phyloP scores from a whole-genome alignment of 352 stramenopile genomes.

The Globisporangium heterothallicum region DNA sequence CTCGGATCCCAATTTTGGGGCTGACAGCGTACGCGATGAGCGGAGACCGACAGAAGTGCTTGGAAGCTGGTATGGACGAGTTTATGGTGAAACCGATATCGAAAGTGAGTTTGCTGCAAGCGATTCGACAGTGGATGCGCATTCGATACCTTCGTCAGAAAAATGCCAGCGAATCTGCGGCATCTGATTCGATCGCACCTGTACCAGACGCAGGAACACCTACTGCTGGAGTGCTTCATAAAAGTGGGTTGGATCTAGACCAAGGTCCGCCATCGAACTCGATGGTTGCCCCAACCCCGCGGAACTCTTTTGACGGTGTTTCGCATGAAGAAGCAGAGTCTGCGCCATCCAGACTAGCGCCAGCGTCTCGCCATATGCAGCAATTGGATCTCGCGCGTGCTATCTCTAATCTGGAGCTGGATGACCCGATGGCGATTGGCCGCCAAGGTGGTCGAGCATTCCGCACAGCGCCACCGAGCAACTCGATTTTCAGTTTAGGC shows the following conservation, averaged over 20 bases:
- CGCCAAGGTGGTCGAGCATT: slow-evolving; percentile 44
- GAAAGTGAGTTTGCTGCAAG: slow-evolving; percentile 54
- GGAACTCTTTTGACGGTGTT: slow-evolving; percentile 14
- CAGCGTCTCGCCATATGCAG: slow-evolving; percentile 71
- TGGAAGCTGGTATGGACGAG: slow-evolving; percentile 66
- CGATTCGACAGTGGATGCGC: slow-evolving; percentile 64
- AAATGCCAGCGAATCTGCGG: slow-evolving; percentile 15
- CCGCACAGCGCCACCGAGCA: slow-evolving; percentile 39
- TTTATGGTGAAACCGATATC: slow-evolving; percentile 80
- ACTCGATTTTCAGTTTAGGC: slow-evolving; percentile 69
- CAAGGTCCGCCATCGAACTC: slow-evolving; percentile 7
- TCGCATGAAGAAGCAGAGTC: slow-evolving; percentile 16
- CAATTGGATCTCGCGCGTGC: slow-evolving; percentile 67
- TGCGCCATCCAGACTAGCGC: slow-evolving; percentile 27
- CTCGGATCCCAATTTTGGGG: slow-evolving; percentile 60
- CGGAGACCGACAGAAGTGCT: slow-evolving; percentile 67
- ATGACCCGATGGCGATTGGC: slow-evolving; percentile 68
- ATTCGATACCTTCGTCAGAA: slow-evolving; percentile 42
- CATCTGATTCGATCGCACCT: slow-evolving; percentile 16
- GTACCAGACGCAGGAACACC: slow-evolving; percentile 7
- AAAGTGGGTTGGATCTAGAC: neutral
- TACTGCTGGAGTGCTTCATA: slow-evolving; percentile 3
- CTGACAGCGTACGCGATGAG: slow-evolving; percentile 73
- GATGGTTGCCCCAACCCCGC: slow-evolving; percentile 8
- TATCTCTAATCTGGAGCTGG: slow-evolving; percentile 74